phyloP scores from a whole-genome alignment of 495 filamentous ascomycete species.

The Penicillium waksmanii region DNA sequence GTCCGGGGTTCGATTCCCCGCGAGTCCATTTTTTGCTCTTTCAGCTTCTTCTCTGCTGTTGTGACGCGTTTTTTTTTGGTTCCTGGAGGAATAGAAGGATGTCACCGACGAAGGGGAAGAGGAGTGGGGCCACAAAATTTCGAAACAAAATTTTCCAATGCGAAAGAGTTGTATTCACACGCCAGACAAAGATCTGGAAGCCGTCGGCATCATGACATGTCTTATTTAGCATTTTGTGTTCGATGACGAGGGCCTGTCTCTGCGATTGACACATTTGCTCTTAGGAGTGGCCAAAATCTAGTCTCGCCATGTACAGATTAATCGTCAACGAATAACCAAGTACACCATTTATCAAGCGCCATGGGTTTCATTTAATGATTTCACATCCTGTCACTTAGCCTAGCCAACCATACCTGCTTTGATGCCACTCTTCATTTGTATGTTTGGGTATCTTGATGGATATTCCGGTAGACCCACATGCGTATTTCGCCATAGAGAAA shows the following conservation, averaged over 20 bases:
- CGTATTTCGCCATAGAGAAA: too few species aligned
- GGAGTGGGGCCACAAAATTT: not conserved
- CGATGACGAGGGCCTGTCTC: too few species aligned
- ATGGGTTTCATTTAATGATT: not conserved
- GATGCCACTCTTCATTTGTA: too few species aligned
- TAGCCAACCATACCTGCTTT: too few species aligned
- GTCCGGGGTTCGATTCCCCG: slow-evolving; percentile 63
- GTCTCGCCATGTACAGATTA: not conserved
- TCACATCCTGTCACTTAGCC: not conserved
- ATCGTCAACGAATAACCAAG: not conserved
- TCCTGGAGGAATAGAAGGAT: not conserved
- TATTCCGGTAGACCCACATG: too few species aligned
- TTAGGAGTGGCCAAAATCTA: not conserved
- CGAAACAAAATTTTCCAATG: not conserved
- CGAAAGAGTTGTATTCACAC: too few species aligned
- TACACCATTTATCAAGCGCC: not conserved
- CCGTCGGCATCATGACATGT: too few species aligned
- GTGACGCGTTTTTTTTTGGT: slow-evolving; percentile 1
- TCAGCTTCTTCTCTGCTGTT: slow-evolving; percentile 11
- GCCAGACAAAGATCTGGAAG: too few species aligned
- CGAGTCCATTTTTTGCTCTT: slow-evolving; percentile 42
- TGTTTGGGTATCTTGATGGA: too few species aligned
- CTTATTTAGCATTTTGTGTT: too few species aligned
- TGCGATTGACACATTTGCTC: too few species aligned
- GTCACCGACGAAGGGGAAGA: not conserved